Percentiles rank a stretch among this genome's conserved stretches.
Evolutionary conservation across 2,329 filamentous ascomycete species (phyloP).

Genomic region (Cytospora piceae): DNA sequence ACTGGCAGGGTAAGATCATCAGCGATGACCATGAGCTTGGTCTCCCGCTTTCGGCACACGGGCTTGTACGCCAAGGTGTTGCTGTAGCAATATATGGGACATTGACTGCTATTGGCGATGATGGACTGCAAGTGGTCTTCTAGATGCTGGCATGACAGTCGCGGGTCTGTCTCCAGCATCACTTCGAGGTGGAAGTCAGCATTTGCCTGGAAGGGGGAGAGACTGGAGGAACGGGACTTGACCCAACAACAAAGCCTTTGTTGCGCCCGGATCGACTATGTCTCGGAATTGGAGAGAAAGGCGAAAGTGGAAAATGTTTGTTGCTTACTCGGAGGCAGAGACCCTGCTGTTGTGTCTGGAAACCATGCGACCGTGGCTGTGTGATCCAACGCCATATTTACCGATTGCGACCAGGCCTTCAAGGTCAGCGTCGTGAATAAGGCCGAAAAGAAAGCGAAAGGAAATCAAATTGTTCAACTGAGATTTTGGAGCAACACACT

Average conservation of each 20-base stretch:
- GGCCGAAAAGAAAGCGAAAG: neutral
- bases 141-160: constrained; percentile 24
- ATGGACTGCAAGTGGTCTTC: constrained; percentile 4
- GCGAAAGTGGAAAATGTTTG: too few relatives aligned
- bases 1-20: constrained; percentile 10
- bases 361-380: constrained; percentile 11
- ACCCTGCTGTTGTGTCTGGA: constrained; percentile 9
- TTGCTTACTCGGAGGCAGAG: constrained; percentile 7
- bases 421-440: neutral
- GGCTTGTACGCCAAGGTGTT: constrained; percentile 21
- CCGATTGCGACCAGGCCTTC: neutral
- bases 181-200: neutral
- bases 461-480: neutral
- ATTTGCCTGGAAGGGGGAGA: too few relatives aligned
- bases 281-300: too few relatives aligned
- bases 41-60: constrained; percentile 21
- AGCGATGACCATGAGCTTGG: constrained; percentile 18
- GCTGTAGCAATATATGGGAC: constrained; percentile 14
- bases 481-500: neutral
- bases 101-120: constrained; percentile 6
- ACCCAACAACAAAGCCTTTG: too few relatives aligned
- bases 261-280: too few relatives aligned
- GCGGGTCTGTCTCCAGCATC: constrained; percentile 24
- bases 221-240: too few relatives aligned
- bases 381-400: constrained; percentile 8